Conservation (phyloP, 2,329 filamentous ascomycete species). For the Xylariaceae sp. region DNA sequence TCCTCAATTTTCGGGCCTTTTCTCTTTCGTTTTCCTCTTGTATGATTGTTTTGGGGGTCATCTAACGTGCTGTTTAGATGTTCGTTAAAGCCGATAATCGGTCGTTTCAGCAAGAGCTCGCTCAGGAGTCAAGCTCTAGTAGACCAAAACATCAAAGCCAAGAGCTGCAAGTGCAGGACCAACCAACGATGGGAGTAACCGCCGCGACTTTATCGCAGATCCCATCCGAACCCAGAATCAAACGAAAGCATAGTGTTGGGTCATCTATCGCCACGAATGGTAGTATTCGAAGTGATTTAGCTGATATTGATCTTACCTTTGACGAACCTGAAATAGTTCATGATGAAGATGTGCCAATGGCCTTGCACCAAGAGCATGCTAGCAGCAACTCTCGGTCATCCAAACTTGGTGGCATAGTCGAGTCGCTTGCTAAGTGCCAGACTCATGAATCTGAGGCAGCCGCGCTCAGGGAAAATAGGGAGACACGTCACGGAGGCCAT, state of each 20-base stretch:
- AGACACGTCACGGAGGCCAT: slow-evolving; percentile 24
- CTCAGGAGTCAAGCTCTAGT: slow-evolving; percentile 40
- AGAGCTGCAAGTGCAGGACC: slow-evolving; percentile 25
- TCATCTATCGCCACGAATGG: slow-evolving; percentile 41
- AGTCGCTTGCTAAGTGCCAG: slow-evolving; percentile 29
- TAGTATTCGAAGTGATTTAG: slow-evolving; percentile 34
- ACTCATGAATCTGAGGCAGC: slow-evolving; percentile 21
- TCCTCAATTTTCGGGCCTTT: background rate
- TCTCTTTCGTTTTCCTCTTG: background rate
- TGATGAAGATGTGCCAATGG: slow-evolving; percentile 14
- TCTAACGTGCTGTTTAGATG: slow-evolving; percentile 44
- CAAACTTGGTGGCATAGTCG: slow-evolving; percentile 29
- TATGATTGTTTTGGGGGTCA: background rate
- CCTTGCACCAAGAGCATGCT: background rate
- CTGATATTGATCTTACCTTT: slow-evolving; percentile 36
- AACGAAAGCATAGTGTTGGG: slow-evolving; percentile 38
- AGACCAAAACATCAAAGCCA: slow-evolving; percentile 12
- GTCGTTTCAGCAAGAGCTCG: slow-evolving; percentile 57
- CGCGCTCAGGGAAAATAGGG: slow-evolving; percentile 13
- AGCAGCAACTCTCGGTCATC: slow-evolving; percentile 7
- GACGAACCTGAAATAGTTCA: slow-evolving; percentile 16
- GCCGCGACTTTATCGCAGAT: slow-evolving; percentile 29
- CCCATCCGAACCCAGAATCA: slow-evolving; percentile 13
- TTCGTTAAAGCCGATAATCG: slow-evolving; percentile 60
- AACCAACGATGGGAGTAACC: slow-evolving; percentile 16